Percentiles rank a stretch among this genome's conserved stretches.
Evolutionary conservation across 305 asterid genomes (phyloP).

Genomic region (Fraxinus angustifolia): DNA sequence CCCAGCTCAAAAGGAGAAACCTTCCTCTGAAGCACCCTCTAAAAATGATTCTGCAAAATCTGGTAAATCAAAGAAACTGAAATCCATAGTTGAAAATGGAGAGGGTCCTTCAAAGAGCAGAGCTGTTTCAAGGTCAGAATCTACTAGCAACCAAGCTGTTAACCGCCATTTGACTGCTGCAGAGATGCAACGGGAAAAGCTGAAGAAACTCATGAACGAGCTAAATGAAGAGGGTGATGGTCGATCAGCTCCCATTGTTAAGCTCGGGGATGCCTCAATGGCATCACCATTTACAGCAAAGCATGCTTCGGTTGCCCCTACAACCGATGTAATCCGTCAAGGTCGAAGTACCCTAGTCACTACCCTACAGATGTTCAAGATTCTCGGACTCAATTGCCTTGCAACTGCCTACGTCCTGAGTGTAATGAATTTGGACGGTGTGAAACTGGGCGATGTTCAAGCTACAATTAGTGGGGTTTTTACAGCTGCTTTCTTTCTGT

Average conservation of each 20-base stretch:
- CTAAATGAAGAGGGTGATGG: conserved; percentile 84
- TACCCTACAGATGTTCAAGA: conserved; percentile 98
- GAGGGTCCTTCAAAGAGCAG: conserved; percentile 47
- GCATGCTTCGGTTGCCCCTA: conserved; percentile 93
- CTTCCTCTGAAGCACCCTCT: conserved; percentile 52
- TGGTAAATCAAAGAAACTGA: conserved; percentile 57
- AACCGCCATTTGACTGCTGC: conserved; percentile 81
- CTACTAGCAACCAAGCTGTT: conserved; percentile 51
- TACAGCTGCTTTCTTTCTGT: conserved; percentile 93
- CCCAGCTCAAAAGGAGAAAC: conserved; percentile 48
- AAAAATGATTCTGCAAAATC: conserved; percentile 57
- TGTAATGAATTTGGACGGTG: conserved; percentile 94
- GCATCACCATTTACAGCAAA: conserved; percentile 98
- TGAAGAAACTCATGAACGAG: conserved; percentile 86
- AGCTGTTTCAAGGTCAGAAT: conserved; percentile 39
- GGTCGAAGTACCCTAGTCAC: conserved; percentile 97
- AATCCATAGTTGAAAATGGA: conserved; percentile 40
- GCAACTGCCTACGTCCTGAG: conserved; percentile 96
- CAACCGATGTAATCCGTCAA: conserved; percentile 88
- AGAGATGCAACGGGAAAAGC: conserved; percentile 78
- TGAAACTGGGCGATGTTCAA: conserved; percentile 88
- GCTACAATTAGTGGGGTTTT: conserved; percentile 97
- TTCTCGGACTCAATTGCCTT: conserved; percentile 94
- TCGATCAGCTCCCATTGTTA: conserved; percentile 81
- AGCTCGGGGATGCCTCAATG: conserved; percentile 98